These are phyloP conservation scores for Coniochaeta sp. DNA, from an alignment of 2,329 filamentous ascomycete genomes.

Conservation along the genomic window DNA sequence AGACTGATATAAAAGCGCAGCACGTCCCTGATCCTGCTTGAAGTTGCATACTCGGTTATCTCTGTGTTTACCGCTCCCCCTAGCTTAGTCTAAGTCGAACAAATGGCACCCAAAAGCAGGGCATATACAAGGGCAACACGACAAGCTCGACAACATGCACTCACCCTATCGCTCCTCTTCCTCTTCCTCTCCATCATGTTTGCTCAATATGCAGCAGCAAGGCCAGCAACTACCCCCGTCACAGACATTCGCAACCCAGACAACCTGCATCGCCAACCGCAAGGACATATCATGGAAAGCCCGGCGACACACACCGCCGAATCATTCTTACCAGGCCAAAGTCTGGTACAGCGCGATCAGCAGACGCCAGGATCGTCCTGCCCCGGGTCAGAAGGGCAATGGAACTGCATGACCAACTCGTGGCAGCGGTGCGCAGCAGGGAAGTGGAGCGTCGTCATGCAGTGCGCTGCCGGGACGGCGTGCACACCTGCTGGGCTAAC, in stretches of 20 bases:
- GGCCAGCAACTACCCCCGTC: neutral
- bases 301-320: neutral
- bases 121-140: neutral
- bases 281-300: neutral
- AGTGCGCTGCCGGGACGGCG: constrained; percentile 35
- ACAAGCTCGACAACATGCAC: neutral
- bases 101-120: neutral
- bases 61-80: neutral
- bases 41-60: neutral
- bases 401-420: constrained; percentile 42
- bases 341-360: neutral
- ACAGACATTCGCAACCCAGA: neutral
- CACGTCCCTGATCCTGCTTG: neutral
- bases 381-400: constrained; percentile 37
- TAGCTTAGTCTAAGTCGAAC: neutral
- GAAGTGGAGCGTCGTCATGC: constrained; percentile 36
- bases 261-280: neutral
- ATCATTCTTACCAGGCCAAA: neutral
- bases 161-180: neutral
- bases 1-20: neutral
- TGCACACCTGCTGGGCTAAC: constrained; percentile 36
- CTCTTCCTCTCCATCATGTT: neutral
- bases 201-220: neutral
- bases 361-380: constrained; percentile 28
- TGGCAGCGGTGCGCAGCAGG: constrained; percentile 45